Conservation (phyloP, 83 land plant genomes). For the Diphasiastrum complanatum region DNA sequence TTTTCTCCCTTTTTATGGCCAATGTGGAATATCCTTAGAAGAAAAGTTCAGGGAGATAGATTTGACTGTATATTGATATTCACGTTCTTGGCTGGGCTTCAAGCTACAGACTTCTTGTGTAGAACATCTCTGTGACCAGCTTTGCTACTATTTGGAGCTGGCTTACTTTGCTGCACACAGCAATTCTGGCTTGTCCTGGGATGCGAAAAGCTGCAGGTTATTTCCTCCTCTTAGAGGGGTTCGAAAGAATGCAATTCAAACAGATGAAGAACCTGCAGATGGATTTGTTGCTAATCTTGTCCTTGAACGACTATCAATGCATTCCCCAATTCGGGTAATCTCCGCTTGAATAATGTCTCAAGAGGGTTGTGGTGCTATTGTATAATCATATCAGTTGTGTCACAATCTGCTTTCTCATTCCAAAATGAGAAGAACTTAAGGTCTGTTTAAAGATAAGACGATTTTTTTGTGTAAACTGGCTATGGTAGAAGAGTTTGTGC, state of each 20-base stretch:
- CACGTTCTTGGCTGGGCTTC: background rate
- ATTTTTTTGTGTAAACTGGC: background rate
- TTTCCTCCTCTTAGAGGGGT: slow-evolving; percentile 28
- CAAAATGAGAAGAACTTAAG: too few species aligned
- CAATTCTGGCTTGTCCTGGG: slow-evolving; percentile 72
- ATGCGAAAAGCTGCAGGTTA: slow-evolving; percentile 36
- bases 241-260: slow-evolving; percentile 18
- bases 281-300: slow-evolving; percentile 92
- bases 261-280: slow-evolving; percentile 34
- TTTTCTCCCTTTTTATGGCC: background rate
- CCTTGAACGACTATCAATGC: slow-evolving; percentile 77
- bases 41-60: background rate
- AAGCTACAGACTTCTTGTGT: slow-evolving; percentile 64
- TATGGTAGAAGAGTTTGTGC: background rate
- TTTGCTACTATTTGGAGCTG: slow-evolving; percentile 83
- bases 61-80: background rate
- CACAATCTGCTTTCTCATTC: too few species aligned
- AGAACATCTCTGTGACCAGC: slow-evolving; percentile 75
- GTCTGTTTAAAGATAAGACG: too few species aligned
- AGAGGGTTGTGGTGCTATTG: too few species aligned
- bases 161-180: slow-evolving; percentile 78
- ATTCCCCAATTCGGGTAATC: slow-evolving; percentile 74
- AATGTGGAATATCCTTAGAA: background rate
- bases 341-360: background rate
- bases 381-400: too few species aligned